Base-by-base conservation (phyloP, 108 stramenopile genomes). In the Cyclotella cryptica region DNA sequence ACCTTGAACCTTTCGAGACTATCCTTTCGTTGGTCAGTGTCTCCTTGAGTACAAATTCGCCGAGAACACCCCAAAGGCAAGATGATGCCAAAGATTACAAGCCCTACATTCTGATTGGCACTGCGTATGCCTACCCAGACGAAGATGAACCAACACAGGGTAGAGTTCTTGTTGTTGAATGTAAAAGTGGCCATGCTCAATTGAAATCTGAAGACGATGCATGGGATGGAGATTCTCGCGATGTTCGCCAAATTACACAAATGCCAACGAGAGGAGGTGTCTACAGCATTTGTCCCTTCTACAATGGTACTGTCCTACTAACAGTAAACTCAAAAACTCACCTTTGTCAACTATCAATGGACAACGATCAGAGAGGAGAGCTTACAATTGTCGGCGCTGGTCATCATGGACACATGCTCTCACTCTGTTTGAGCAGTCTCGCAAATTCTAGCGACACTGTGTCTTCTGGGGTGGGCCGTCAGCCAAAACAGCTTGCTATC, bases 351-450 rank as follows among this genome's bases (percentile, higher is more conserved):
- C 70, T 94, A 40, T 51, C 66, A 18, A 69, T 75, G 27, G 84
- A 83, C 22, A 83, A 79, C 15, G 78, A 74, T 35, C 84, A 85
- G 47, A 80, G 72, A 5, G 41, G 75, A 24, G 81, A 85, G 27
- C 68, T 91, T 1, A 62, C 64, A 26, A 74, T 83, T 30, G 81
- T 89, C 1, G 90, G 90, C 13, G 69, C 89, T 68, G 94, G 95
- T 9, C 97, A 96, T 77, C 95, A 97, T 84, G 98, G 97, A 22
- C 96, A 98, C 89, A 97, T 97, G 75, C 76, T 98, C 58, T 97
- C 94, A 53, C 86, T 98, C 12, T 92, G 87, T 75, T 89, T 98
- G 44, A 87, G 92, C 70, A 87, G 92, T 55, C 83, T 83, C 55
- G 96, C 92, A 45, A 61, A 55, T 45, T 22, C 46, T 14, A 45